Evolutionary conservation across 129 eudicot species (phyloP), one percentile per base, ranked within the genome.

Genomic region (Arctium lappa): DNA sequence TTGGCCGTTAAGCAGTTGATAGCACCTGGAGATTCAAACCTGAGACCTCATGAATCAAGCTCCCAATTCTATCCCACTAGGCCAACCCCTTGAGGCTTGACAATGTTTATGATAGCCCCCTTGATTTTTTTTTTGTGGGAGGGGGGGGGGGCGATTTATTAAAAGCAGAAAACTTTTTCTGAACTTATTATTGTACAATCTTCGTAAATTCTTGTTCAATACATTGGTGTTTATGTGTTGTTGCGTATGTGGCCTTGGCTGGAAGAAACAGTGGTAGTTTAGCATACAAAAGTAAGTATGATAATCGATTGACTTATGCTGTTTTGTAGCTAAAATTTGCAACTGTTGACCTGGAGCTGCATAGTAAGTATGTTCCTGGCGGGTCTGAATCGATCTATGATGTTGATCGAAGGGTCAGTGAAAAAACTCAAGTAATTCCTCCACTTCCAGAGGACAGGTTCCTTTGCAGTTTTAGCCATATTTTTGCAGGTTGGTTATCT

Each of bases 401-500:
- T 79, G 94, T 93, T 72, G 99, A 95, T 76, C 91, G 85, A 86
- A 90, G 97, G 80, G 91, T 95, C 76, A 78, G 91, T 79, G 80
- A 82, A 72, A 91, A 74, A 74, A 93, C 97, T 42, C 97, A 91
- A 87, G 86, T 95, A 77, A 80, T 93, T 83, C 94, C 95, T 84
- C 98, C 98, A 32, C 91, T 95, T 75, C 89, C 94, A 12, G 99
- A 90, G 68, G 99, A 95, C 86, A 86, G 91, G 86, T 95, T 95
- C 88, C 98, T 93, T 69, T 93, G 98, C 81, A 73, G 99, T 85
- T 95, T 95, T 85, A 95, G 95, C 89, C 99, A 95, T 84, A 95
- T 95, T 29, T 95, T 93, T 91, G 99, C 98, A 86, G 94, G 94
- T 91, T 77, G 60, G 86, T 82, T 36, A 11, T 56, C 13, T 76